Evolutionary conservation across 257 asterid species (phyloP).

Genomic region (Linderniella brevidens): DNA sequence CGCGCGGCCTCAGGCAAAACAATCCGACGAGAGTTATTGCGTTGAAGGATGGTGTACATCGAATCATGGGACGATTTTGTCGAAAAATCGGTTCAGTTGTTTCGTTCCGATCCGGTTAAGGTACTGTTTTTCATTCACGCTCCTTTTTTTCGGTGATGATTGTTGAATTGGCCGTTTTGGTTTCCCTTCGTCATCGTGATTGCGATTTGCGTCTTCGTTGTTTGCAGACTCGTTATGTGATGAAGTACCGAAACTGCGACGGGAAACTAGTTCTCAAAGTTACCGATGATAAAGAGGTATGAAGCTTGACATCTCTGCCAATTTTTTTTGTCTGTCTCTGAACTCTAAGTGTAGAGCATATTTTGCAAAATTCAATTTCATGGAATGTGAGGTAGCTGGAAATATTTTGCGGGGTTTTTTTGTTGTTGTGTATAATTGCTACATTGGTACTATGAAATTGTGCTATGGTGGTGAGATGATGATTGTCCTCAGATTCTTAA

Average conservation of each 20-base stretch:
- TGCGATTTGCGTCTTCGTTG: neutral
- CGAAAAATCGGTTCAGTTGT: conserved; percentile 4
- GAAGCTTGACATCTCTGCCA: neutral
- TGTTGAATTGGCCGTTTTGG: neutral
- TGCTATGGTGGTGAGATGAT: too few relatives aligned
- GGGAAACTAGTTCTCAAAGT: conserved; percentile 91
- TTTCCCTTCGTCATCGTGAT: neutral
- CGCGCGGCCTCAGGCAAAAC: too few relatives aligned
- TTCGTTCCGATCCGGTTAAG: conserved; percentile 1
- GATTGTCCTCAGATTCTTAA: too few relatives aligned
- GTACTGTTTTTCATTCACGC: neutral
- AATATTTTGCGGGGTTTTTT: too few relatives aligned
- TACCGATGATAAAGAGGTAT: conserved; percentile 71
- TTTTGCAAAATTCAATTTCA: neutral
- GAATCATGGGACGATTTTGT: conserved; percentile 7
- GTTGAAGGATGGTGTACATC: conserved; percentile 2
- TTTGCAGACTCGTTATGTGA: conserved; percentile 58
- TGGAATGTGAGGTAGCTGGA: too few relatives aligned
- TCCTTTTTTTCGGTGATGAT: neutral
- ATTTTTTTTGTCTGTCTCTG: neutral
- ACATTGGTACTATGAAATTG: too few relatives aligned
- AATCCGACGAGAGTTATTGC: neutral
- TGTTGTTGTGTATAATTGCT: too few relatives aligned
- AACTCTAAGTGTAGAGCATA: neutral
- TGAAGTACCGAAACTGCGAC: conserved; percentile 83